Evolutionary conservation across 2,329 filamentous ascomycete species (phyloP).

Genomic region (Sclerotinia borealis): DNA sequence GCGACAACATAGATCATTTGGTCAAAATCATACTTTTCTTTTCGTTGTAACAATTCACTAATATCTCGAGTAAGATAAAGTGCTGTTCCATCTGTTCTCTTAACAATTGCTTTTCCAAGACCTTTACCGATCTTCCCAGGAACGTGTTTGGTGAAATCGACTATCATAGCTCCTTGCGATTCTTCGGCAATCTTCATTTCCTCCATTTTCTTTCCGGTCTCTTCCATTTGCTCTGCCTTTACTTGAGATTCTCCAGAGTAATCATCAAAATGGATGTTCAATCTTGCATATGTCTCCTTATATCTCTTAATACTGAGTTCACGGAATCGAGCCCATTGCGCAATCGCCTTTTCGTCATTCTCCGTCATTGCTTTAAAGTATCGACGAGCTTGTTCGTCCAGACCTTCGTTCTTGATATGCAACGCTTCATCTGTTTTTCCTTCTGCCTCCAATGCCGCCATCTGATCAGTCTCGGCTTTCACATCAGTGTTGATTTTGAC

Average conservation of each 20-base stretch:
- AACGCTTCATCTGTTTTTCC: constrained; percentile 42
- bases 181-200: constrained; percentile 61
- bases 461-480: constrained; percentile 57
- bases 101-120: constrained; percentile 63
- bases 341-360: constrained; percentile 53
- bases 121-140: constrained; percentile 61
- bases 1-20: constrained; percentile 78
- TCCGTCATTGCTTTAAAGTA: constrained; percentile 70
- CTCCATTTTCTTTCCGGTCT: constrained; percentile 54
- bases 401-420: constrained; percentile 46
- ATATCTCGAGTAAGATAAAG: constrained; percentile 76
- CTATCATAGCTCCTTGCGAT: constrained; percentile 64
- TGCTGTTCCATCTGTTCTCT: constrained; percentile 68
- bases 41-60: constrained; percentile 62
- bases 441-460: constrained; percentile 41
- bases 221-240: constrained; percentile 58
- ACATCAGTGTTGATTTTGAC: constrained; percentile 65
- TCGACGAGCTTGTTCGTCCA: constrained; percentile 68
- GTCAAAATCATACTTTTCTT: constrained; percentile 61
- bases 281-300: constrained; percentile 59
- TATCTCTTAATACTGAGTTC: constrained; percentile 63
- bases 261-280: constrained; percentile 67
- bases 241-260: constrained; percentile 72
- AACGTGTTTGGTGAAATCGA: constrained; percentile 65
- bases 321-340: constrained; percentile 60